Base-by-base conservation (phyloP, 371 early-diverging fungal species). In the Syncephalastrum contaminatum region DNA sequence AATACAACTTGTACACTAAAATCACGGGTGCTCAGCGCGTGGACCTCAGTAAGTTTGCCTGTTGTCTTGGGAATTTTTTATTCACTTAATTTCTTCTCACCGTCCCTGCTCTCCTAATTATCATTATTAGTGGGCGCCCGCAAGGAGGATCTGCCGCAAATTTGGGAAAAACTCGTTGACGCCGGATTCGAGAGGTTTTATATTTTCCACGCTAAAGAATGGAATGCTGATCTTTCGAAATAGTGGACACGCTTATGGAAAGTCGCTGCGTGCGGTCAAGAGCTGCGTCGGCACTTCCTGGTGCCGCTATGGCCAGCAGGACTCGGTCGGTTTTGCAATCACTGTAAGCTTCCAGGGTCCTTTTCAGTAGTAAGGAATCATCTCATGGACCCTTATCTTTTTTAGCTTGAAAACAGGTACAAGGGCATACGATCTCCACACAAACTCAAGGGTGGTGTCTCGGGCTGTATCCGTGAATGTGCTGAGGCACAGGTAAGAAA, bases 181-280 rank as follows among this genome's bases (percentile, higher is more conserved):
- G 82, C 84, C 12, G 88, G 87, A 14, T 77, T 87, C 49, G 87
- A 87, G 66, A 77, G 68, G 68, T 68, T 51, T 30, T 30, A 2
- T 30, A 62, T 75, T 75, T 47, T 73, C 75, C 41, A 60, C 56
- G 51, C 67, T 25, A 65, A 83, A 72, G 15, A 77, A 74, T 13
- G 25, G 56, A 10, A 77, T 72, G 30, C 79, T 86, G 72, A 68
- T 74, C 8, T 79, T 83, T 43, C 66, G 78, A 50, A 73, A 76
- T 59, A 77, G 81, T 54, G 88, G 88, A 30, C 88, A 87, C 43
- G 88, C 88, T 51, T 87, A 87, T 49, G 88, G 88, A 27, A 87
- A 87, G 61, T 67, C 86, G 10, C 66, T 87, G n/a, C 80, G 88
- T 51, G 87, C 87, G 13, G 88, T 87, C 65, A 87, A 87, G 61